phyloP scores from a whole-genome alignment of 2,329 filamentous ascomycete genomes.

The Magnaporthiopsis incrustans region DNA sequence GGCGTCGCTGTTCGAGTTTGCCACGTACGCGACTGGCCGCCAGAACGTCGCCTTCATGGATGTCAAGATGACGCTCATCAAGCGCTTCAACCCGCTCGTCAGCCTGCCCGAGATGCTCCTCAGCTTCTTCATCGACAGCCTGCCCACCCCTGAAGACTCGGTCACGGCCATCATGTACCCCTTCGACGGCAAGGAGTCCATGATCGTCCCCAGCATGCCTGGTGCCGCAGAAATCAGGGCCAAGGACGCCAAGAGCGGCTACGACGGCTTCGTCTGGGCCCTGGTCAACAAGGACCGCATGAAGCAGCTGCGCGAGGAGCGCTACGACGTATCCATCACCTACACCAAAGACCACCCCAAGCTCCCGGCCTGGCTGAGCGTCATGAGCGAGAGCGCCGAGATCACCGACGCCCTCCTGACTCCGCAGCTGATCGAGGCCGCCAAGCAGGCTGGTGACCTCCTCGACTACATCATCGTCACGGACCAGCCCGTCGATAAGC shows the following conservation, averaged over 20 bases:
- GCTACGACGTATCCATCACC: slow-evolving; percentile 90
- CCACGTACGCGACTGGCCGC: slow-evolving; percentile 81
- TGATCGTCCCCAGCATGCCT: slow-evolving; percentile 60
- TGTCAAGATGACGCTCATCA: slow-evolving; percentile 70
- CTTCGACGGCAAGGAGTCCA: slow-evolving; percentile 85
- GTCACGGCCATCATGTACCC: slow-evolving; percentile 73
- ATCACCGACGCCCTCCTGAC: slow-evolving; percentile 83
- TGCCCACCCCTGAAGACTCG: slow-evolving; percentile 60
- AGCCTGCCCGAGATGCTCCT: slow-evolving; percentile 55
- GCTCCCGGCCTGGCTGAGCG: slow-evolving; percentile 79
- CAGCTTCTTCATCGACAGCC: slow-evolving; percentile 73
- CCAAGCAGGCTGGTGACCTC: slow-evolving; percentile 68
- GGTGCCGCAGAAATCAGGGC: slow-evolving; percentile 46
- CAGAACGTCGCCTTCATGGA: slow-evolving; percentile 91
- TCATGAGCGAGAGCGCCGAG: slow-evolving; percentile 97
- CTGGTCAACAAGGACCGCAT: slow-evolving; percentile 93
- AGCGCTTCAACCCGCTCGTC: slow-evolving; percentile 75
- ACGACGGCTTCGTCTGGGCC: slow-evolving; percentile 90
- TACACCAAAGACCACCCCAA: slow-evolving; percentile 88
- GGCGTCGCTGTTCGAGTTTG: slow-evolving; percentile 79
- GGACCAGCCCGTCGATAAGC: slow-evolving; percentile 84
- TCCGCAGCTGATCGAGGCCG: slow-evolving; percentile 73
- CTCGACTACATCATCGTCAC: slow-evolving; percentile 84
- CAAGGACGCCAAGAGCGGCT: slow-evolving; percentile 58
- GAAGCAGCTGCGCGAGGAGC: slow-evolving; percentile 81